Base-by-base conservation (phyloP, 2,329 filamentous ascomycete species). In the Aspergillus sp. region DNA sequence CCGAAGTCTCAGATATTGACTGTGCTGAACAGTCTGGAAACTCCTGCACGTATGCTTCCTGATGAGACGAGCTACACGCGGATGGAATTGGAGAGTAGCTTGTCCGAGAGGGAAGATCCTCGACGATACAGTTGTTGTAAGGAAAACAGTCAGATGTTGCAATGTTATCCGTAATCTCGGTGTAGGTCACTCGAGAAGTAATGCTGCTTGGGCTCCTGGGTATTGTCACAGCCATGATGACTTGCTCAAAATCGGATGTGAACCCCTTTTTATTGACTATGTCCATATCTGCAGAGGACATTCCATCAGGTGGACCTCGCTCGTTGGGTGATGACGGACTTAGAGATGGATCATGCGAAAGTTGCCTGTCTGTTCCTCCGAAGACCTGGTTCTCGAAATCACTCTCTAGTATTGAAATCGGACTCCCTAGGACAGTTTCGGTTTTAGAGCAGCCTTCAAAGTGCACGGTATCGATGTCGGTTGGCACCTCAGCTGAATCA, bases 91-190 rank as follows among this genome's bases (percentile, higher is more conserved):
- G 25, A 2, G 47, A 50, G 15, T 30, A 50, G 8, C 15, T 17
- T 30, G 28, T 5, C 32, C 25, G 25, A 30, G 19, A 12, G 36
- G 53, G 39, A 8, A n/a, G 13, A n/a, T 53, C 38, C 12, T 25
- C 7, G 6, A 36, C 4, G 12, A 36, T 45, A 12, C 1, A 6
- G 19, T n/a, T 4, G 9, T 55, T 28, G 7, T 25, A 47, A 12
- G 53, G 41, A 2, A 55, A 17, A 10, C 28, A 55, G 13, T 55
- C 53, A n/a, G 53, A 47, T 21, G 53, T 55, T 36, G 41, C 53
- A 21, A 55, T 47, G 15, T 55, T 21, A 32, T 55, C 39, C 13
- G 25, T 55, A 1, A 55, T 47, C 17, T 47, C 39, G 10, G 10
- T 36, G 23, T 25, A 47, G 4, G 53, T 36, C 28, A 55, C 21